Evolutionary conservation across 768 basidiomycete species (phyloP).

Genomic region (Cyclocybe cylindracea): DNA sequence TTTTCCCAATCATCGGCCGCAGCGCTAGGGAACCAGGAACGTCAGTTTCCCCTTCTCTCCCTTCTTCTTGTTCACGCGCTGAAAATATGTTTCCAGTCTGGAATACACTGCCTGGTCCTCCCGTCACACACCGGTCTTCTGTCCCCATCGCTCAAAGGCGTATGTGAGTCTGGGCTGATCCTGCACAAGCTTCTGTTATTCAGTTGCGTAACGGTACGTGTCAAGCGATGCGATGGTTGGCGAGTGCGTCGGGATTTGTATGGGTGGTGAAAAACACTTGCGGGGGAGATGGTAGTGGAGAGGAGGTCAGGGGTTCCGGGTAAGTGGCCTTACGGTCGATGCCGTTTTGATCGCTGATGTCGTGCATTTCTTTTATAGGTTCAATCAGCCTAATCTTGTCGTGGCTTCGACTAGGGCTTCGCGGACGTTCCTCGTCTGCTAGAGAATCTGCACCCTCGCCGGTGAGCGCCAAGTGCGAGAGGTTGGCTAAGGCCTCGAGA

Average conservation of each 20-base stretch:
- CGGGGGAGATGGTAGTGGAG: constrained; percentile 71
- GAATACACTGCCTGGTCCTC: constrained; percentile 86
- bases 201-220: constrained; percentile 73
- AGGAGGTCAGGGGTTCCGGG: constrained; percentile 77
- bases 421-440: constrained; percentile 65
- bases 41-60: constrained; percentile 52
- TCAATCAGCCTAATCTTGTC: constrained; percentile 48
- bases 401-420: constrained; percentile 73
- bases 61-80: background rate
- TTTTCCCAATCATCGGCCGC: constrained; percentile 61
- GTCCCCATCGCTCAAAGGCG: constrained; percentile 79
- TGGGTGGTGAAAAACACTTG: constrained; percentile 48
- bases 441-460: constrained; percentile 67
- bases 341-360: background rate
- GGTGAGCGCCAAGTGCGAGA: constrained; percentile 65
- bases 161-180: constrained; percentile 97
- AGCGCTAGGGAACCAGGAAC: constrained; percentile 91
- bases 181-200: constrained; percentile 93
- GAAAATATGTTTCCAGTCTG: constrained; percentile 41
- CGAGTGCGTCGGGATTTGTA: constrained; percentile 25
- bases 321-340: constrained; percentile 29
- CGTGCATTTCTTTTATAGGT: constrained; percentile 26
- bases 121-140: constrained; percentile 66
- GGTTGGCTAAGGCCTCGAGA: constrained; percentile 69
- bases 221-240: constrained; percentile 49